Evolutionary conservation across 2,329 filamentous ascomycete species (phyloP).

Genomic region (Botrytis sinoallii): DNA sequence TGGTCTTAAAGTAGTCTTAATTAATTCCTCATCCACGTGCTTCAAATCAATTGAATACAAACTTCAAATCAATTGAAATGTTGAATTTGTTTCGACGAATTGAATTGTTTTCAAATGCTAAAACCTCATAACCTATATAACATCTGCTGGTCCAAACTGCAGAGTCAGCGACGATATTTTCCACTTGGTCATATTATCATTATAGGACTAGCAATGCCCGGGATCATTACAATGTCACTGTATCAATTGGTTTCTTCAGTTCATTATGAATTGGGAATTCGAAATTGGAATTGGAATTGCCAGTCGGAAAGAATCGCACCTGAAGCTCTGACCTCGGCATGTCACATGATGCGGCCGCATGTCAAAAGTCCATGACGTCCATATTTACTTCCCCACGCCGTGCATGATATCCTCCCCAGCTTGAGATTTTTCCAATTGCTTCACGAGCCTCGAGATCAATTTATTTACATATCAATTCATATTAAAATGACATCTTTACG

Average conservation of each 20-base stretch:
- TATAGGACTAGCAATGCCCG: neutral
- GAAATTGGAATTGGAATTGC: neutral
- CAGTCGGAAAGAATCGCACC: neutral
- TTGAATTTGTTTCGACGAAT: neutral
- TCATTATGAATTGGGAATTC: neutral
- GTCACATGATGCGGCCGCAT: conserved; percentile 10
- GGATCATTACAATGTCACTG: neutral
- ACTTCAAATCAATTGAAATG: neutral
- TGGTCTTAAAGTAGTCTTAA: neutral
- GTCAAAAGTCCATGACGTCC: conserved; percentile 6
- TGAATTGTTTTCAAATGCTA: neutral
- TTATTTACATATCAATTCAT: neutral
- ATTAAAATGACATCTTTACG: conserved; percentile 14
- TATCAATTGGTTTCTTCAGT: neutral
- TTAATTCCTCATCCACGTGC: fast-evolving
- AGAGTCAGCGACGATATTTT: neutral
- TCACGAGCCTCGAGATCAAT: neutral
- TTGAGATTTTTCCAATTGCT: neutral
- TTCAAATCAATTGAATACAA: neutral
- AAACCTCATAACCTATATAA: neutral
- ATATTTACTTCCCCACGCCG: conserved; percentile 2
- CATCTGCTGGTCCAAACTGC: neutral
- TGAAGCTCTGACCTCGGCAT: neutral
- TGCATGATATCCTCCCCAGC: neutral
- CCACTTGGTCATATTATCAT: neutral